Percentiles rank a stretch among this genome's conserved stretches.
phyloP scores from a whole-genome alignment of 805 yeast species.

The Brettanomyces sp. region DNA sequence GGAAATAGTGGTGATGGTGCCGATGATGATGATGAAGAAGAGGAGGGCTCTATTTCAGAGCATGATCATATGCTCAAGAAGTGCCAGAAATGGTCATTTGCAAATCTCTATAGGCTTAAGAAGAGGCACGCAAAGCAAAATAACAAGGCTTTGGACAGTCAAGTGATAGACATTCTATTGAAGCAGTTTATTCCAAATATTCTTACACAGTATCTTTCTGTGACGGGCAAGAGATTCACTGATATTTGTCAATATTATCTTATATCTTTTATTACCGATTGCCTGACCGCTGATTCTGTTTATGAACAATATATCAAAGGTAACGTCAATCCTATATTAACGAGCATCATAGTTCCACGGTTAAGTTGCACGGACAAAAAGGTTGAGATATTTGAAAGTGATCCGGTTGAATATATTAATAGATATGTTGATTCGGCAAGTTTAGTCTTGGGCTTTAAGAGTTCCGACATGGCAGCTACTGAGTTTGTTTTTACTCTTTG shows the following conservation, averaged over 20 bases:
- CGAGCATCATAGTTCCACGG: conserved; percentile 68
- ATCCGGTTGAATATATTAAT: conserved; percentile 83
- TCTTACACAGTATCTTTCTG: conserved; percentile 46
- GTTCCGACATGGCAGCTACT: conserved; percentile 41
- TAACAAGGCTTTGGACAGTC: conserved; percentile 6
- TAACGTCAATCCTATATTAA: conserved; percentile 52
- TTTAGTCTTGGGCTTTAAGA: conserved; percentile 35
- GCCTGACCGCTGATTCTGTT: conserved; percentile 43
- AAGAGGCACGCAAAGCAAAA: conserved; percentile 39
- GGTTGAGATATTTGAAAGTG: conserved; percentile 70
- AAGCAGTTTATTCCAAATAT: conserved; percentile 64
- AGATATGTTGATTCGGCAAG: conserved; percentile 27
- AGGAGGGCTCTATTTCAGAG: background rate
- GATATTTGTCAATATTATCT: conserved; percentile 53
- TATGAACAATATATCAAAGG: conserved; percentile 57
- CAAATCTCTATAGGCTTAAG: conserved; percentile 61
- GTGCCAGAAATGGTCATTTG: conserved; percentile 79
- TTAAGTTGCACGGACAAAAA: conserved; percentile 61
- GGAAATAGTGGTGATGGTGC: conserved; percentile 26
- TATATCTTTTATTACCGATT: conserved; percentile 48
- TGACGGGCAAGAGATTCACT: conserved; percentile 67
- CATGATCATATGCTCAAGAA: conserved; percentile 23
- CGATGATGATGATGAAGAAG: conserved; percentile 21
- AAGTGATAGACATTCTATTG: conserved; percentile 24
- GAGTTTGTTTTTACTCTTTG: conserved; percentile 26